Conservation (phyloP, 495 filamentous ascomycete genomes). For the Penicillium atrosanguineum region DNA sequence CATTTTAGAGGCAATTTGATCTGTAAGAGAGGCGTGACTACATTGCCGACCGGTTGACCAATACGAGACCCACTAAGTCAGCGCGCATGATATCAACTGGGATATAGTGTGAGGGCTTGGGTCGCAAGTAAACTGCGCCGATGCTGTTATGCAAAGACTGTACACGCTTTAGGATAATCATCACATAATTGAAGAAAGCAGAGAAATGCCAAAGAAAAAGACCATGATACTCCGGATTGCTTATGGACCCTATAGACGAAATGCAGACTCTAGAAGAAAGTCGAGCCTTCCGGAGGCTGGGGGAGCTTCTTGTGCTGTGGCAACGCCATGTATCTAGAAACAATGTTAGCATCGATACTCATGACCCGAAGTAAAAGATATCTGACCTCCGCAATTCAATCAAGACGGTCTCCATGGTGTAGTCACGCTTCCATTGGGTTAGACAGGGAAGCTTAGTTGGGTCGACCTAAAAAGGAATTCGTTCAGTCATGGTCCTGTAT, state of each 20-base stretch:
- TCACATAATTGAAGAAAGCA: conserved; percentile 19
- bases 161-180: conserved; percentile 38
- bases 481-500: neutral
- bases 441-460: conserved; percentile 78
- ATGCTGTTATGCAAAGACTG: conserved; percentile 43
- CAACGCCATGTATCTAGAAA: conserved; percentile 85
- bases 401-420: conserved; percentile 90
- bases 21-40: neutral
- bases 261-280: conserved; percentile 53
- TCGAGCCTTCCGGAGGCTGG: conserved; percentile 87
- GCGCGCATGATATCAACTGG: neutral
- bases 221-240: conserved; percentile 35
- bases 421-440: conserved; percentile 81
- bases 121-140: conserved; percentile 28
- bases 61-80: neutral
- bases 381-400: conserved; percentile 78
- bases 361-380: neutral
- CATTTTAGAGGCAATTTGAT: neutral
- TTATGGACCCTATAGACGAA: conserved; percentile 17
- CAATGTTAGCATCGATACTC: conserved; percentile 1
- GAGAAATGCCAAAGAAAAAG: conserved; percentile 28
- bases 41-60: neutral
- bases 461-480: conserved; percentile 62
- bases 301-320: conserved; percentile 91
- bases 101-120: neutral